These are phyloP conservation scores for Ganoderma meredithae DNA, from an alignment of 1,284 basidiomycete species.

Conservation along the genomic window DNA sequence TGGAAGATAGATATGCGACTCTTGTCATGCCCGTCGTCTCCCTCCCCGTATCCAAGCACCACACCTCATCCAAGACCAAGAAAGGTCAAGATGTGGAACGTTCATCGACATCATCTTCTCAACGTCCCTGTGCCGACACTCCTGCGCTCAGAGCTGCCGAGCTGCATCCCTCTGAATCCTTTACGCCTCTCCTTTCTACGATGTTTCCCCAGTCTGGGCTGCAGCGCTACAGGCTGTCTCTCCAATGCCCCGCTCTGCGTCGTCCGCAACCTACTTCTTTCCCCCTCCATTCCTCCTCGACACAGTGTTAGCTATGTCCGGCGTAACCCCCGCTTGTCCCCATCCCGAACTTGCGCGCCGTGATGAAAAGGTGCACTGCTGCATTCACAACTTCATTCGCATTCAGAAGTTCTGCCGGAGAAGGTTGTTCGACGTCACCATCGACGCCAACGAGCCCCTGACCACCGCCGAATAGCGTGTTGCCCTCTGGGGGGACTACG, in stretches of 20 bases:
- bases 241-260: background rate
- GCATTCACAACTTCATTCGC: constrained; percentile 13
- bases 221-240: background rate
- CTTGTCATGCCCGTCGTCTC: no score
- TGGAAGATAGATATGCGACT: no score
- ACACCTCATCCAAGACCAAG: no score
- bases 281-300: constrained; percentile 20
- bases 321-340: no score
- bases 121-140: no score
- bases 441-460: background rate
- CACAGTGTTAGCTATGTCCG: background rate
- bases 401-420: background rate
- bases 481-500: constrained; percentile 11
- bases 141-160: background rate
- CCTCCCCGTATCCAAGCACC: no score
- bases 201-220: background rate
- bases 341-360: background rate
- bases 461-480: constrained; percentile 9
- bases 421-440: constrained; percentile 5
- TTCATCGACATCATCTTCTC: no score
- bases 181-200: constrained; percentile 2
- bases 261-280: constrained; percentile 10
- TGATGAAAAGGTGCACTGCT: constrained; percentile 1
- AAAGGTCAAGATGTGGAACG: no score
- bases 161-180: no score